Evolutionary conservation across 805 yeast genomes (phyloP).

Genomic region (Candida nanaspora): DNA sequence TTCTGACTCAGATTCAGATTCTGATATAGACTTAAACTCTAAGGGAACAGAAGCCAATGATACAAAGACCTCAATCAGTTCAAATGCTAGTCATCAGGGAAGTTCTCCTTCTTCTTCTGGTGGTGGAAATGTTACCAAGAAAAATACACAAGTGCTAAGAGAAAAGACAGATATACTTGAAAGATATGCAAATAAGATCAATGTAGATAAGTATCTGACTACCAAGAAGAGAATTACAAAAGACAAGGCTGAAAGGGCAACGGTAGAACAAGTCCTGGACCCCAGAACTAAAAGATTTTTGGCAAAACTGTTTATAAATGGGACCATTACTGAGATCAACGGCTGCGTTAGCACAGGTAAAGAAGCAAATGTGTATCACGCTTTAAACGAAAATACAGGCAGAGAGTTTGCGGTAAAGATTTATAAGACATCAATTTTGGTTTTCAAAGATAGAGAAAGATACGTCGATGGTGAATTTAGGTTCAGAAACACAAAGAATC

Average conservation of each 20-base stretch:
- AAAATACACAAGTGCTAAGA: conserved; percentile 8
- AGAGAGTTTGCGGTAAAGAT: conserved; percentile 84
- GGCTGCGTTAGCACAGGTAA: conserved; percentile 97
- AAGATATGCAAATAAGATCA: conserved; percentile 59
- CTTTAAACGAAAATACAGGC: conserved; percentile 36
- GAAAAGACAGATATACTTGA: conserved; percentile 46
- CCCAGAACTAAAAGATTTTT: conserved; percentile 87
- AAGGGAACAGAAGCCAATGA: conserved; percentile 8
- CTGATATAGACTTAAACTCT: conserved; percentile 17
- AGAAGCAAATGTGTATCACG: conserved; percentile 97
- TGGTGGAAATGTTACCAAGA: too few species aligned
- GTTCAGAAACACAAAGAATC: conserved; percentile 76
- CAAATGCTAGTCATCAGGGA: conserved; percentile 1
- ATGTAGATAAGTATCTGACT: conserved; percentile 49
- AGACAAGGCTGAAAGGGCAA: conserved; percentile 91
- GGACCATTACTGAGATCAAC: conserved; percentile 75
- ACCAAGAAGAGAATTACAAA: conserved; percentile 54
- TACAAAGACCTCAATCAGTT: neutral
- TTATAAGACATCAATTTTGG: conserved; percentile 91
- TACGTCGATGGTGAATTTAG: conserved; percentile 95
- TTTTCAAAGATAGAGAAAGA: conserved; percentile 94
- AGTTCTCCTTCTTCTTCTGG: too few species aligned
- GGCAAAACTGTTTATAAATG: conserved; percentile 74
- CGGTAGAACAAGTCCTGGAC: conserved; percentile 93
- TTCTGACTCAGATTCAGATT: conserved; percentile 5